A percentile compares a stretch with the other conserved stretches of the same genome.
phyloP scores from a whole-genome alignment of 208 protist genomes.

The Kentomonas sorsogonicus region DNA sequence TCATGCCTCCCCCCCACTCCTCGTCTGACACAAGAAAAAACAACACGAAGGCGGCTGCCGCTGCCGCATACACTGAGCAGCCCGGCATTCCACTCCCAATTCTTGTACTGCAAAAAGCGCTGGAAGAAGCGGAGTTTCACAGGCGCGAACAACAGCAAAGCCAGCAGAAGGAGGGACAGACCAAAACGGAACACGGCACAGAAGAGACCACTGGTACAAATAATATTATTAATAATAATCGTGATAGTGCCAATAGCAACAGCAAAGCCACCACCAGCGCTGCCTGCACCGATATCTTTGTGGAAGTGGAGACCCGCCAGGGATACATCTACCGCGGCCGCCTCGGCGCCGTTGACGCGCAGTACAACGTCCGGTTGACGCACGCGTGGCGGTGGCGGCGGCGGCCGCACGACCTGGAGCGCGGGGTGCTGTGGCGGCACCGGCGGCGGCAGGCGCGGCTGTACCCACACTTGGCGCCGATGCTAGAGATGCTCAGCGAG shows the following conservation, averaged over 20 bases:
- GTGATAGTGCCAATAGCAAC: background rate
- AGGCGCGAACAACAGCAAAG: background rate
- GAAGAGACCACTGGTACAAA: background rate
- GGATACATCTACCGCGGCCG: constrained; percentile 76
- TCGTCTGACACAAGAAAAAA: too few species aligned
- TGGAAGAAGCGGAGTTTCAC: background rate
- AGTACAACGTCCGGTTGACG: constrained; percentile 75
- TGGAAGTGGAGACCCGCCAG: constrained; percentile 80
- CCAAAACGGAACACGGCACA: background rate
- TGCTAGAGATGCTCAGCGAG: too few species aligned
- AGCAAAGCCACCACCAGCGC: constrained; percentile 5
- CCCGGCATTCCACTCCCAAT: too few species aligned
- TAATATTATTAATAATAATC: background rate
- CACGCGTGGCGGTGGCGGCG: constrained; percentile 49
- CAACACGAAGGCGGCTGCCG: too few species aligned
- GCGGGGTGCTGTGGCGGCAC: too few species aligned
- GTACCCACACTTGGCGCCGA: too few species aligned
- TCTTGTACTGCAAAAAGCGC: background rate
- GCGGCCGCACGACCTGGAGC: constrained; percentile 12
- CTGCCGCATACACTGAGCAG: too few species aligned
- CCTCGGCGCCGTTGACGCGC: constrained; percentile 50
- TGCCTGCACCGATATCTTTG: constrained; percentile 28
- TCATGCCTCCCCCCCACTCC: too few species aligned
- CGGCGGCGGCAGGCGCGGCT: too few species aligned
- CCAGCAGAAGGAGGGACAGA: background rate